Percentiles rank a stretch among this genome's conserved stretches.
Conservation (phyloP, 2,329 filamentous ascomycete species). For the Aspergillus jensenii region DNA sequence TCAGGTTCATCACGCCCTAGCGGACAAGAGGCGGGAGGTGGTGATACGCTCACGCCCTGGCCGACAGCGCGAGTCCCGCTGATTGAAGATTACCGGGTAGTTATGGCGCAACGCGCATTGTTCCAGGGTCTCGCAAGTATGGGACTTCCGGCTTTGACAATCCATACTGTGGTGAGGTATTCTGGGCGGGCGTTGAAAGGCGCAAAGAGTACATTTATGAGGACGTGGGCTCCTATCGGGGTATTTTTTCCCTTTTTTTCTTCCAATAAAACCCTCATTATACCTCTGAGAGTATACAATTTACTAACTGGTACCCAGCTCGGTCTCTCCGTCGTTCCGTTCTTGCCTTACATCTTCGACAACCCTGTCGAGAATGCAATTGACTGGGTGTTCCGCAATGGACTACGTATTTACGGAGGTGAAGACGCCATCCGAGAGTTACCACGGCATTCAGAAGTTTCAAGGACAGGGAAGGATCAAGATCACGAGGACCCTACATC, state of each 20-base stretch:
- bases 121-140: slow-evolving; percentile 92
- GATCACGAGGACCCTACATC: slow-evolving; percentile 19
- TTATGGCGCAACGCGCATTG: slow-evolving; percentile 86
- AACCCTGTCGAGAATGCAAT: slow-evolving; percentile 89
- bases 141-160: slow-evolving; percentile 90
- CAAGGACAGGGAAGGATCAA: neutral
- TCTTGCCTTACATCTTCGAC: slow-evolving; percentile 82
- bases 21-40: neutral
- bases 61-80: slow-evolving; percentile 59
- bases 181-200: slow-evolving; percentile 83
- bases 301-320: slow-evolving; percentile 44
- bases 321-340: slow-evolving; percentile 72
- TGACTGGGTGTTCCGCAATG: slow-evolving; percentile 85
- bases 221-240: slow-evolving; percentile 90
- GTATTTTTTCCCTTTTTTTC: slow-evolving; percentile 53
- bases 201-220: slow-evolving; percentile 69
- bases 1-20: neutral
- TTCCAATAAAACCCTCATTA: neutral
- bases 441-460: slow-evolving; percentile 14
- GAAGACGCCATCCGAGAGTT: slow-evolving; percentile 51
- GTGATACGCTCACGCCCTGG: slow-evolving; percentile 34
- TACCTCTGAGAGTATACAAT: no score
- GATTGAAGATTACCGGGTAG: slow-evolving; percentile 84
- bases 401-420: slow-evolving; percentile 71
- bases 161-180: slow-evolving; percentile 89